Conservation (phyloP, 352 stramenopile genomes). For the Elongisporangium senticosum region DNA sequence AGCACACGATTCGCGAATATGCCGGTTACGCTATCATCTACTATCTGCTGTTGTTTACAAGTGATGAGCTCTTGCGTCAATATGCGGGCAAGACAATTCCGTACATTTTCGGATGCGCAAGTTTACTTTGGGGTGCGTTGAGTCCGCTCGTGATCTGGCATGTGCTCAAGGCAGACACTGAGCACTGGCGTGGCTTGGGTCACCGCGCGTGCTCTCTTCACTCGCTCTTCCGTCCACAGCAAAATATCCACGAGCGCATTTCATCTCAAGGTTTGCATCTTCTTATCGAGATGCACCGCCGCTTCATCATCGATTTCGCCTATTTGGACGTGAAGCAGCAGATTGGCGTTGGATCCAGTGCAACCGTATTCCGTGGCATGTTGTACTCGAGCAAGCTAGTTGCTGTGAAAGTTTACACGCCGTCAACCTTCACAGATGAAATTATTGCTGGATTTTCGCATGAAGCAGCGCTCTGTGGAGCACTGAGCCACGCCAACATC, state of each 20-base stretch:
- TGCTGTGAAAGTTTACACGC: conserved; percentile 61
- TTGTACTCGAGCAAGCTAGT: conserved; percentile 36
- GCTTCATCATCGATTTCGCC: conserved; percentile 39
- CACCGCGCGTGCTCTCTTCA: conserved; percentile 27
- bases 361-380: conserved; percentile 41
- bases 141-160: conserved; percentile 35
- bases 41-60: conserved; percentile 12
- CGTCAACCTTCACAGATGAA: conserved; percentile 44
- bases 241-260: conserved; percentile 31
- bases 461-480: conserved; percentile 44
- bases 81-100: background rate
- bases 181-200: conserved; percentile 55
- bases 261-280: conserved; percentile 42
- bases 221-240: conserved; percentile 24
- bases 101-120: background rate
- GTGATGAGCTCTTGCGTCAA: background rate
- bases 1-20: conserved; percentile 34
- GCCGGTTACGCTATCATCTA: conserved; percentile 33
- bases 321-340: conserved; percentile 29
- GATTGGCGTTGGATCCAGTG: conserved; percentile 33
- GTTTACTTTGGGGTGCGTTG: conserved; percentile 23
- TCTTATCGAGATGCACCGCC: conserved; percentile 39
- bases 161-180: conserved; percentile 49
- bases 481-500: conserved; percentile 50
- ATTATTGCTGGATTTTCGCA: conserved; percentile 42